Conservation (phyloP, 2,329 filamentous ascomycete species). For the Cladophialophora chaetospira region DNA sequence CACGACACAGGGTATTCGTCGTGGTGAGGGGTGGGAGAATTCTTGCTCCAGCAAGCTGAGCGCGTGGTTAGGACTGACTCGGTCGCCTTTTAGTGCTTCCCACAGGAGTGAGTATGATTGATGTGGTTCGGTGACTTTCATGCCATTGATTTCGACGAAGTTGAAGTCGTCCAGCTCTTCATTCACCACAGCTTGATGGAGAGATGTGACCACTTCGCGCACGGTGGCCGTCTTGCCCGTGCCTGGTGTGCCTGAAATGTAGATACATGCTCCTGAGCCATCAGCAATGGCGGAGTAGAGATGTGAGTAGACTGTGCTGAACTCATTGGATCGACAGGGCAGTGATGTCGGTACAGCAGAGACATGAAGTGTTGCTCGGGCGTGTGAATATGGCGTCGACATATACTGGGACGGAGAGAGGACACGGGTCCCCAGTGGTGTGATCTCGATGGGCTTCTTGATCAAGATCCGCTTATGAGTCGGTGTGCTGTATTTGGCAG, state of each 20-base stretch:
- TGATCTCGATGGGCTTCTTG: conserved; percentile 92
- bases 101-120: conserved; percentile 94
- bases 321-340: conserved; percentile 90
- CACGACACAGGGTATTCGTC: conserved; percentile 91
- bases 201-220: conserved; percentile 84
- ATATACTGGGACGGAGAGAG: conserved; percentile 70
- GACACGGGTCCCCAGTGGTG: conserved; percentile 84
- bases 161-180: conserved; percentile 98
- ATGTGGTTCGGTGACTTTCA: conserved; percentile 98
- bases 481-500: conserved; percentile 60
- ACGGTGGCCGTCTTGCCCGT: conserved; percentile 98
- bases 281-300: conserved; percentile 92
- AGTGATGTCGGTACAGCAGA: conserved; percentile 87
- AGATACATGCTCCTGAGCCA: conserved; percentile 92
- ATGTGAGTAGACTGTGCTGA: conserved; percentile 87
- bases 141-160: conserved; percentile 98
- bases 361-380: conserved; percentile 85
- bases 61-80: conserved; percentile 88
- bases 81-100: conserved; percentile 92
- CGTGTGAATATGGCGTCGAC: conserved; percentile 87
- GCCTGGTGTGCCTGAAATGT: conserved; percentile 97
- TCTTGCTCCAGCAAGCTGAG: conserved; percentile 88
- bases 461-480: conserved; percentile 69
- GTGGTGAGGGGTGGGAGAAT: conserved; percentile 84
- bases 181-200: conserved; percentile 81